phyloP scores from a whole-genome alignment of 2,329 filamentous ascomycete genomes.

The Fusarium sp. region DNA sequence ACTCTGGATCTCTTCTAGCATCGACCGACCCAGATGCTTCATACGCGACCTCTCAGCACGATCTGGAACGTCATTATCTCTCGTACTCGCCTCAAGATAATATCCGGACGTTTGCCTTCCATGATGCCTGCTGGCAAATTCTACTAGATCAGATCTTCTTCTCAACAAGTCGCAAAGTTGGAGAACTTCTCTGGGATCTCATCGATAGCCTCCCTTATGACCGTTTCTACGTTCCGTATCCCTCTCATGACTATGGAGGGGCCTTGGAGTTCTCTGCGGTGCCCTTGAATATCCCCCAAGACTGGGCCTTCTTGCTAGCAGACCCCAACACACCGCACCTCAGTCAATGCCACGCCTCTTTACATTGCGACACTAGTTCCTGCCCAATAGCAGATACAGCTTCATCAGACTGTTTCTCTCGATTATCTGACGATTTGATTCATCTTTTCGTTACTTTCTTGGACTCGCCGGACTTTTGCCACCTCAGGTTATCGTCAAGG shows the following conservation, averaged over 20 bases:
- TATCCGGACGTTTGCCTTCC: slow-evolving; percentile 10
- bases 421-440: slow-evolving; percentile 3
- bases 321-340: not conserved
- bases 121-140: slow-evolving; percentile 17
- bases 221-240: not conserved
- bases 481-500: slow-evolving; percentile 13
- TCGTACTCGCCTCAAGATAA: accelerated
- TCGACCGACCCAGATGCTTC: not conserved
- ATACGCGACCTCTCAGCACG: not conserved
- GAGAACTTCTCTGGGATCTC: slow-evolving; percentile 8
- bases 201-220: slow-evolving; percentile 6
- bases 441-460: not conserved
- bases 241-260: slow-evolving; percentile 12
- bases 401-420: slow-evolving; percentile 1
- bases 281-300: not conserved
- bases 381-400: not conserved
- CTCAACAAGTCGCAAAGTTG: not conserved
- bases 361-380: not conserved
- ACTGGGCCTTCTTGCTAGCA: slow-evolving; percentile 9
- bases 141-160: slow-evolving; percentile 1
- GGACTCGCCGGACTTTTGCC: slow-evolving; percentile 2
- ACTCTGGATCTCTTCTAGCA: not conserved
- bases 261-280: not conserved
- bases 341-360: not conserved
- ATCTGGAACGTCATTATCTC: not conserved